These are phyloP conservation scores for Oryza meyeriana DNA, from an alignment of 176 grass and related monocot genomes.

Conservation along the genomic window DNA sequence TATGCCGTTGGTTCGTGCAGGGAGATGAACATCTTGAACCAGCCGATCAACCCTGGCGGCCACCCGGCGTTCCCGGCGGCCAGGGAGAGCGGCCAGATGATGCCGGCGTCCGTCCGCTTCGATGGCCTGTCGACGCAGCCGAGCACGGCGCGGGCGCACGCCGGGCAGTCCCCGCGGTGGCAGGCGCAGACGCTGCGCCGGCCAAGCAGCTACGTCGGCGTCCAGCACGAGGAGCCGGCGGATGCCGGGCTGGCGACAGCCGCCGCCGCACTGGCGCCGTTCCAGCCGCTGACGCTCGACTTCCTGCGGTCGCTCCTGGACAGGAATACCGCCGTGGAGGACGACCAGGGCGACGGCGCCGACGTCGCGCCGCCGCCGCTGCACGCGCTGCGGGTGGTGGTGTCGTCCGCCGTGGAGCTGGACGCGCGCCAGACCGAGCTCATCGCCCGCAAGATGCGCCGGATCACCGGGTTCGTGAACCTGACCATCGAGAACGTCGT, in stretches of 20 bases:
- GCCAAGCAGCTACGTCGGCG: constrained; percentile 39
- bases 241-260: neutral
- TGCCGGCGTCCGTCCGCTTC: constrained; percentile 41
- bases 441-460: constrained; percentile 89
- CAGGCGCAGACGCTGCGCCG: constrained; percentile 46
- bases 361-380: neutral
- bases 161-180: constrained; percentile 11
- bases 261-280: constrained; percentile 13
- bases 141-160: constrained; percentile 5
- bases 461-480: constrained; percentile 73
- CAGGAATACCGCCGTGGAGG: constrained; percentile 11
- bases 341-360: neutral
- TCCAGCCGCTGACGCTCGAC: constrained; percentile 61
- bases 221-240: constrained; percentile 17
- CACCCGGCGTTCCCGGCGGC: constrained; percentile 46
- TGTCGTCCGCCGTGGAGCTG: constrained; percentile 77
- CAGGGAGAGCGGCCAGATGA: constrained; percentile 29
- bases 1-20: neutral
- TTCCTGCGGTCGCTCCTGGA: constrained; percentile 60
- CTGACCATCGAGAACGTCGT: constrained; percentile 67
- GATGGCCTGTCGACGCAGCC: constrained; percentile 23
- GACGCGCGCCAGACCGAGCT: constrained; percentile 68
- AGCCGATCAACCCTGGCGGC: constrained; percentile 46
- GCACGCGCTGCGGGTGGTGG: constrained; percentile 59
- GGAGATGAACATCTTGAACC: constrained; percentile 81